Conservation (phyloP, 257 asterid species). For the Nicotiana obtusifolia region DNA sequence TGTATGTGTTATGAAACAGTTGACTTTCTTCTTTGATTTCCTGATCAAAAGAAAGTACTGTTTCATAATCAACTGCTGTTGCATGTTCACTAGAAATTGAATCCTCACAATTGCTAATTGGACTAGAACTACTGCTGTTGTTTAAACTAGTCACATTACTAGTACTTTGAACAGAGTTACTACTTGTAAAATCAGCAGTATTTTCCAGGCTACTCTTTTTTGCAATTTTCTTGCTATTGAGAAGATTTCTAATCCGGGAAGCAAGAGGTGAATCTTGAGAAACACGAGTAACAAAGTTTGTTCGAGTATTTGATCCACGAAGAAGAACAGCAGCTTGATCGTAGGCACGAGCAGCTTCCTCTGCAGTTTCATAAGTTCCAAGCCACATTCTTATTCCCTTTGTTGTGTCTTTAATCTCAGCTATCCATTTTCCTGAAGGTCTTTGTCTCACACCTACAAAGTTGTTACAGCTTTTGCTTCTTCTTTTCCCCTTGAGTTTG, state of each 20-base stretch:
- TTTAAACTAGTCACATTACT: neutral
- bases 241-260: slow-evolving; percentile 45
- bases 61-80: neutral
- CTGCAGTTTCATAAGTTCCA: slow-evolving; percentile 57
- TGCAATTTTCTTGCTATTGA: slow-evolving; percentile 32
- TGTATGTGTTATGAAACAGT: slow-evolving; percentile 39
- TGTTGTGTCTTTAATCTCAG: slow-evolving; percentile 74
- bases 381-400: slow-evolving; percentile 78
- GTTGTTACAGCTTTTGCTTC: slow-evolving; percentile 27
- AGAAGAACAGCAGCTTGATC: slow-evolving; percentile 68
- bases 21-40: slow-evolving; percentile 7
- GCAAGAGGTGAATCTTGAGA: slow-evolving; percentile 55
- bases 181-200: neutral
- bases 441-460: slow-evolving; percentile 65
- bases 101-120: slow-evolving; percentile 3
- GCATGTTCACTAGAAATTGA: neutral
- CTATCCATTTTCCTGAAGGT: slow-evolving; percentile 74
- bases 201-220: neutral
- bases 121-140: slow-evolving; percentile 5
- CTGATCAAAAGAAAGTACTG: slow-evolving; percentile 12
- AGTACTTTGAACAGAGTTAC: neutral
- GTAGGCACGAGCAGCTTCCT: slow-evolving; percentile 68
- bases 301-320: slow-evolving; percentile 59
- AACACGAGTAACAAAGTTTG: slow-evolving; percentile 38
- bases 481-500: slow-evolving; percentile 23